These are phyloP conservation scores for Trametes versicolor DNA, from an alignment of 1,284 basidiomycete species.

Conservation along the genomic window DNA sequence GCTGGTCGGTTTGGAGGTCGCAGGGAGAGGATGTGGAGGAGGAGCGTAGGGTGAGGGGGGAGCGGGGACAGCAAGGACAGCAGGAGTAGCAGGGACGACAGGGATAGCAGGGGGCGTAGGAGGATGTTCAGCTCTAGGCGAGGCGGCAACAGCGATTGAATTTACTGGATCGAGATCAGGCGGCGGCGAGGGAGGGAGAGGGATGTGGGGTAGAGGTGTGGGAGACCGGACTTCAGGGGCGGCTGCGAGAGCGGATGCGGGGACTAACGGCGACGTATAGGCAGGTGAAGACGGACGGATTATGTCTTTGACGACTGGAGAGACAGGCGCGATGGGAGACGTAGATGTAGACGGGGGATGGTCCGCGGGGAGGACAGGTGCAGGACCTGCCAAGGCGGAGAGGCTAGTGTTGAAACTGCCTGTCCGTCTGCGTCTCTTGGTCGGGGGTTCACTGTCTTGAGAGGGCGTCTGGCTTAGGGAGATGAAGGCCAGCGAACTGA, in stretches of 20 bases:
- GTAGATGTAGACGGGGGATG: neutral
- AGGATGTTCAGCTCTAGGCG: neutral
- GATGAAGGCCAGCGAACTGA: conserved; percentile 31
- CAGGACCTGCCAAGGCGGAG: neutral
- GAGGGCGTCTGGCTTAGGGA: conserved; percentile 18
- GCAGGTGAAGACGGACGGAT: neutral
- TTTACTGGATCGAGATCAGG: too few species aligned
- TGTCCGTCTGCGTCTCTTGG: conserved; percentile 33
- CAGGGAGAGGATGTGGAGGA: neutral
- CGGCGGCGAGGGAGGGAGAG: too few species aligned
- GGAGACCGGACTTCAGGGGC: neutral
- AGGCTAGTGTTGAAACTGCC: conserved; percentile 18
- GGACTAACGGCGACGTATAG: neutral
- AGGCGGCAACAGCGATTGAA: too few species aligned
- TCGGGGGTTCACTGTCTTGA: conserved; percentile 37
- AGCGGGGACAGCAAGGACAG: neutral
- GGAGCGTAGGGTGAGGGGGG: neutral
- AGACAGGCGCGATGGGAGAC: neutral
- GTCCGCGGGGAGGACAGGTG: neutral
- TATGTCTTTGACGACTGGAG: neutral
- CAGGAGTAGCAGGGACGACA: too few species aligned
- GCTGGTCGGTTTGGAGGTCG: neutral
- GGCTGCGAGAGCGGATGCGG: neutral
- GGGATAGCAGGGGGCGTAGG: neutral
- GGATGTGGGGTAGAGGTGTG: neutral